These are phyloP conservation scores for Xerocomus spinulosus DNA, from an alignment of 768 basidiomycete species.

Conservation along the genomic window DNA sequence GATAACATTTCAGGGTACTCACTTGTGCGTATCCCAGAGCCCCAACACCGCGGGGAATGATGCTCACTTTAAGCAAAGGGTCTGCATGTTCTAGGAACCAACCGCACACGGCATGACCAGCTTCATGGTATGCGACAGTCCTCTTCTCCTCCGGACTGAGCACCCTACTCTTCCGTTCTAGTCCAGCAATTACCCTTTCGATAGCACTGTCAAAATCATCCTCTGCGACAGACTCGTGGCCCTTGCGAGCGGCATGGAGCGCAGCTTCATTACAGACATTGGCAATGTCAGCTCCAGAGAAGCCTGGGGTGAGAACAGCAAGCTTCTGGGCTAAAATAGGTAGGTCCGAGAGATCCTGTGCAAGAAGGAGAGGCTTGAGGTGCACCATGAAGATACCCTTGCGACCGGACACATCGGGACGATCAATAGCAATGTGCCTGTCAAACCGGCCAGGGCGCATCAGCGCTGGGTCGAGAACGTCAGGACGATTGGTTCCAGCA, in stretches of 20 bases:
- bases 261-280: slow-evolving; percentile 99
- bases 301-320: slow-evolving; percentile 93
- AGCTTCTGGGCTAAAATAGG: slow-evolving; percentile 81
- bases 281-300: slow-evolving; percentile 98
- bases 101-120: slow-evolving; percentile 96
- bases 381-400: slow-evolving; percentile 94
- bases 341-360: slow-evolving; percentile 45
- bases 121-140: slow-evolving; percentile 98
- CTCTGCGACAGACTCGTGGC: slow-evolving; percentile 72
- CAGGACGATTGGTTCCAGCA: slow-evolving; percentile 94
- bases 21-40: slow-evolving; percentile 96
- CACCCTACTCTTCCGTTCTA: slow-evolving; percentile 93
- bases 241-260: slow-evolving; percentile 85
- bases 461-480: slow-evolving; percentile 92
- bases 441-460: slow-evolving; percentile 98
- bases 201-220: slow-evolving; percentile 95
- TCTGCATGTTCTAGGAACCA: slow-evolving; percentile 99
- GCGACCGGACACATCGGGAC: slow-evolving; percentile 91
- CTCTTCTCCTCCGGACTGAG: slow-evolving; percentile 95
- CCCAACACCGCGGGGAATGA: slow-evolving; percentile 94
- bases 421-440: slow-evolving; percentile 91
- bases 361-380: slow-evolving; percentile 74
- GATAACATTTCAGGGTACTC: slow-evolving; percentile 15
- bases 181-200: slow-evolving; percentile 94
- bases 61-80: slow-evolving; percentile 94